Evolutionary conservation across 345 rosid species (phyloP), one percentile per base, ranked within the genome.

Genomic region (Syzygium aromaticum): DNA sequence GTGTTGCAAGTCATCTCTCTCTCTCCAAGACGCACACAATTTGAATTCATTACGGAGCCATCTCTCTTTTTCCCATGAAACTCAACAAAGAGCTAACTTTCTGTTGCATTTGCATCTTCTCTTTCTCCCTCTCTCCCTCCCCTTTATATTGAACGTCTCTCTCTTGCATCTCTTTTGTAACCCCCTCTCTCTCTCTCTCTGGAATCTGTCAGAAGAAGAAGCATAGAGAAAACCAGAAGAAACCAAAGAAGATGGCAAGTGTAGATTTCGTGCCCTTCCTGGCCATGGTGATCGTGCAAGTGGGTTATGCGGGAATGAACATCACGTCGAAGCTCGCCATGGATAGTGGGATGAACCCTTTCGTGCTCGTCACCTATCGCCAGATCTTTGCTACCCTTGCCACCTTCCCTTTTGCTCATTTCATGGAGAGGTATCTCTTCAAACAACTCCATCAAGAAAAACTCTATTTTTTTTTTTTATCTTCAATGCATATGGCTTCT

Each of bases 341-440:
- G 96, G 96, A 97, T 52, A 46, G 94, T 16, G 98, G 98, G 85
- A 94, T 97, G 96, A 94, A 93, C 63, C 98, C 98, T 82, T 94
- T 96, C 85, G 89, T 96, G 52, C 95, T 97, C 51, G 98, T 95
- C 73, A 92, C 95, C 51, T 97, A 96, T 77, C 91, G 98, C 10
- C 99, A 95, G 88, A 91, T 96, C 86, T 91, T 97, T 87, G 98
- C 98, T 88, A 91, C 95, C 89, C 9, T 96, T 63, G 94, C 94
- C 46, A 93, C 93, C 87, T 67, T 91, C 80, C 99, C 99, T 21
- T 92, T 94, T 86, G 98, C 98, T 77, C 91, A 89, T 86, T 90
- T 92, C 92, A 84, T 95, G 11, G 99, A 97, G 87, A 73, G 98
- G 98, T 96, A 93, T 40, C 23, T 40, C 23, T 54, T 3, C 6